Evolutionary conservation across 164 flowering plant genomes (phyloP).

Genomic region (Stephania japonica): DNA sequence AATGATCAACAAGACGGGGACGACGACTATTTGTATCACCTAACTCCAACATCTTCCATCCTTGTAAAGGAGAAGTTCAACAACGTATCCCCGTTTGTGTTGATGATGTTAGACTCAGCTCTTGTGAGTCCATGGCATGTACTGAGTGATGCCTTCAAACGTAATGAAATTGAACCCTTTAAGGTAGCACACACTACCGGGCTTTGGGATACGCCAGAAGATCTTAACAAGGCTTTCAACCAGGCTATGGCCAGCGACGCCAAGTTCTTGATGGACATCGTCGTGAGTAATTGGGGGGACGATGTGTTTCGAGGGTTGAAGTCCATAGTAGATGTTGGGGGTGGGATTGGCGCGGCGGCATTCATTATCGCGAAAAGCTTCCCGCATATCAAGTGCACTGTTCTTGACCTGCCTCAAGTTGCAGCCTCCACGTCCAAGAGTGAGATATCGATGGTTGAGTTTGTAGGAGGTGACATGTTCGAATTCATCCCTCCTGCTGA

Average conservation of each 20-base stretch:
- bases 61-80: constrained; percentile 26
- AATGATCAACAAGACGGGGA: background rate
- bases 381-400: constrained; percentile 27
- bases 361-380: constrained; percentile 15
- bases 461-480: constrained; percentile 30
- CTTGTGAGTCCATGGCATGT: constrained; percentile 18
- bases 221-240: constrained; percentile 18
- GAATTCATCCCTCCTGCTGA: constrained; percentile 23
- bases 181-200: constrained; percentile 15
- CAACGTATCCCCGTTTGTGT: constrained; percentile 14
- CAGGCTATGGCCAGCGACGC: constrained; percentile 45
- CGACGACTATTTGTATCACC: background rate
- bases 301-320: constrained; percentile 7
- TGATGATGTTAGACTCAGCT: constrained; percentile 24
- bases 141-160: constrained; percentile 22
- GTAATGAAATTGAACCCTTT: constrained; percentile 17
- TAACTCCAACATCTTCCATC: constrained; percentile 28
- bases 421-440: constrained; percentile 9
- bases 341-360: constrained; percentile 12
- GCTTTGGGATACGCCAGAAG: constrained; percentile 16
- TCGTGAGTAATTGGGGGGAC: constrained; percentile 13
- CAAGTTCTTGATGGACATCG: constrained; percentile 14
- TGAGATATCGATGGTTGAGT: constrained; percentile 11
- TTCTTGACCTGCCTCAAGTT: constrained; percentile 29
- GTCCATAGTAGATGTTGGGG: constrained; percentile 31